phyloP scores from a whole-genome alignment of 805 yeast species.

The Zygoascus ofunaensis region DNA sequence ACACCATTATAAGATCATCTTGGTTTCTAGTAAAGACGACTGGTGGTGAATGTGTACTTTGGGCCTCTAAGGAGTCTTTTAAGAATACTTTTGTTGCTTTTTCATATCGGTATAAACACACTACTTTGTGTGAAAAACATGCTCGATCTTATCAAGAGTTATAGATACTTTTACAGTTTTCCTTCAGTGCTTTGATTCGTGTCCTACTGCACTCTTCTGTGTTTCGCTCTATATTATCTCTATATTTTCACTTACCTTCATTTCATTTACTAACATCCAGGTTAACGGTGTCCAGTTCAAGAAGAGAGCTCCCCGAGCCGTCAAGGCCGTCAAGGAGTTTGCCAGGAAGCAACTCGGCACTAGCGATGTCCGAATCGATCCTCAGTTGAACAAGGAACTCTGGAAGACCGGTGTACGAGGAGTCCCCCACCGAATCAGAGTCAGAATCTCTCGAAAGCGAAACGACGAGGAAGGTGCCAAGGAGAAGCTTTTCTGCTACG shows the following conservation, averaged over 20 bases:
- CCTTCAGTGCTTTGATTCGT: too few relatives aligned
- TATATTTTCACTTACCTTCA: too few relatives aligned
- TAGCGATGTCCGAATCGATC: slow-evolving; percentile 97
- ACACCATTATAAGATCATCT: too few relatives aligned
- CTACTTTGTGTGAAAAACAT: too few relatives aligned
- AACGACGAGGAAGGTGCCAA: slow-evolving; percentile 99
- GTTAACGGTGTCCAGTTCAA: slow-evolving; percentile 98
- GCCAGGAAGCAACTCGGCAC: slow-evolving; percentile 99
- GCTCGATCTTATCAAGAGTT: too few relatives aligned
- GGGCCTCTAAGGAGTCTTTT: too few relatives aligned
- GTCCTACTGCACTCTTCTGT: too few relatives aligned
- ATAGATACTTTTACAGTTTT: not conserved
- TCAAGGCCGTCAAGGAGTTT: slow-evolving; percentile 97
- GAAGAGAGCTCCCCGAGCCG: slow-evolving; percentile 99
- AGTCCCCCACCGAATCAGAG: slow-evolving; percentile 95
- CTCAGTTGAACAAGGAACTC: slow-evolving; percentile 94
- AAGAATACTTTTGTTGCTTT: too few relatives aligned
- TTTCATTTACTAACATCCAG: slow-evolving; percentile 29
- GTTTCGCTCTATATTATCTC: too few relatives aligned
- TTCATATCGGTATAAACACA: too few relatives aligned
- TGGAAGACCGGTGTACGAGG: slow-evolving; percentile 99
- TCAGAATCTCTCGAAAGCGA: slow-evolving; percentile 98
- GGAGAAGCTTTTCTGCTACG: slow-evolving; percentile 95
- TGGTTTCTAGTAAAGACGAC: too few relatives aligned
- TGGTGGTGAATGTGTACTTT: too few relatives aligned